phyloP scores from a whole-genome alignment of 2,329 filamentous ascomycete species.

The Ustilaginoidea virens region DNA sequence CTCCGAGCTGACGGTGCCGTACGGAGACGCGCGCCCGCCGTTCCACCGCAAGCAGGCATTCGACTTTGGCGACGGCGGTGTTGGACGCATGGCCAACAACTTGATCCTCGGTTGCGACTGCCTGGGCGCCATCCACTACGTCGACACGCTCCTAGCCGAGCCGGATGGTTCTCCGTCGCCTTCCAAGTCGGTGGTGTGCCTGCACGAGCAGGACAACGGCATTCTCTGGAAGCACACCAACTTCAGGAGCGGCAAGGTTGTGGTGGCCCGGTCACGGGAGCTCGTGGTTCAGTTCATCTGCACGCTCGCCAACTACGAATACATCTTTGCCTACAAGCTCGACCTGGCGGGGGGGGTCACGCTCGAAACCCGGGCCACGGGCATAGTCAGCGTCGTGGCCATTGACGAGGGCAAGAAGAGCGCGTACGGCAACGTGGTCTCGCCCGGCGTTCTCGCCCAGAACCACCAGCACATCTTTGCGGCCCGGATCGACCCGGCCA shows the following conservation, averaged over 20 bases:
- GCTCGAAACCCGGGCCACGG: slow-evolving; percentile 49
- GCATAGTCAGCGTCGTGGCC: slow-evolving; percentile 45
- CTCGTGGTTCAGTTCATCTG: slow-evolving; percentile 55
- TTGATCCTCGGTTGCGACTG: slow-evolving; percentile 55
- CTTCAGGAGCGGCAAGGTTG: slow-evolving; percentile 36
- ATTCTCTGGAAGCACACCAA: slow-evolving; percentile 61
- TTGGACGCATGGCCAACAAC: slow-evolving; percentile 52
- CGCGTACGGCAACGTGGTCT: slow-evolving; percentile 45
- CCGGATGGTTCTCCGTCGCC: slow-evolving; percentile 34
- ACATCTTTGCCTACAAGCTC: slow-evolving; percentile 36
- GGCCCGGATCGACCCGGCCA: slow-evolving; percentile 47
- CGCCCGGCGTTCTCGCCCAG: slow-evolving; percentile 47
- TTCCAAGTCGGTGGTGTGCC: slow-evolving; percentile 41
- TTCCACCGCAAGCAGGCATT: slow-evolving; percentile 59
- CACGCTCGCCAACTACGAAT: slow-evolving; percentile 58
- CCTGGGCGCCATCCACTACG: slow-evolving; percentile 49
- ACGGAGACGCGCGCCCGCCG: slow-evolving; percentile 48
- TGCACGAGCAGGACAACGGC: slow-evolving; percentile 57
- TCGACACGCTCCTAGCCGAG: slow-evolving; percentile 39
- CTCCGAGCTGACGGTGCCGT: slow-evolving; percentile 56
- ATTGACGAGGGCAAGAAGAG: slow-evolving; percentile 38
- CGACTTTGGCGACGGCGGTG: slow-evolving; percentile 55
- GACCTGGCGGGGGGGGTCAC: slow-evolving; percentile 46
- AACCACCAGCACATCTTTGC: slow-evolving; percentile 60
- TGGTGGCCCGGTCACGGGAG: slow-evolving; percentile 43